Evolutionary conservation across 2,329 filamentous ascomycete genomes (phyloP).

Genomic region (Hirsutella thompsonii): DNA sequence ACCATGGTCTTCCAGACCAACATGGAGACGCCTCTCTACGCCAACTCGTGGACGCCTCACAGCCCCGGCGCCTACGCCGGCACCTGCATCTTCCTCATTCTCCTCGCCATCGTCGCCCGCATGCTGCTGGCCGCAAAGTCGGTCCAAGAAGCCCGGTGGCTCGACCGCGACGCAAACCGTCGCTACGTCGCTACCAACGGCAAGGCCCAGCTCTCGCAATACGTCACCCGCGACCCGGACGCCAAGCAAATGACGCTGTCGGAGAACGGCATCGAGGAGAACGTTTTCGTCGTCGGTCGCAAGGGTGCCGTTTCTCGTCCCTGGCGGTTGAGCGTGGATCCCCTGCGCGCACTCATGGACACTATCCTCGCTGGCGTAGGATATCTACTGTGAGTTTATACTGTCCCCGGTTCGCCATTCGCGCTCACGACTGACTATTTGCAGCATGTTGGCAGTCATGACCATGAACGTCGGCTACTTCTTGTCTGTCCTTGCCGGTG

Average conservation of each 20-base stretch:
- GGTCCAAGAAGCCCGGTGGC: slow-evolving; percentile 50
- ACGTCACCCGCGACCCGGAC: slow-evolving; percentile 43
- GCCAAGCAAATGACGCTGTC: slow-evolving; percentile 55
- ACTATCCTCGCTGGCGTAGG: slow-evolving; percentile 63
- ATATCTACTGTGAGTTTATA: slow-evolving; percentile 68
- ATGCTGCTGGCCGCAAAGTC: slow-evolving; percentile 59
- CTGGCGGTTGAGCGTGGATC: slow-evolving; percentile 72
- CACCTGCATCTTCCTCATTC: slow-evolving; percentile 82
- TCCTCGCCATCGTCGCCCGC: slow-evolving; percentile 59
- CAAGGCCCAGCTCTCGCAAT: slow-evolving; percentile 44
- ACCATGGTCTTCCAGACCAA: slow-evolving; percentile 48
- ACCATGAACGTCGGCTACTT: slow-evolving; percentile 81
- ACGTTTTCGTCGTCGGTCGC: slow-evolving; percentile 59
- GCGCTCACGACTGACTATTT: not conserved
- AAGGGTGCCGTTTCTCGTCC: slow-evolving; percentile 42
- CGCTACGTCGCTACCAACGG: slow-evolving; percentile 66
- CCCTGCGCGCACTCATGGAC: slow-evolving; percentile 58
- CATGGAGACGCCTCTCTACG: slow-evolving; percentile 38
- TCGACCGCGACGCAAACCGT: slow-evolving; percentile 57
- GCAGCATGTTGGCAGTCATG: slow-evolving; percentile 86
- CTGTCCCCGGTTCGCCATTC: not conserved
- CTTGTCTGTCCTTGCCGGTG: slow-evolving; percentile 61
- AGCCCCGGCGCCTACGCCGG: slow-evolving; percentile 64
- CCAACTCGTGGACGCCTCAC: slow-evolving; percentile 59
- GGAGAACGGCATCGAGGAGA: slow-evolving; percentile 69